These are phyloP conservation scores for Tricholoma sp. DNA, from an alignment of 768 basidiomycete genomes.

Conservation along the genomic window DNA sequence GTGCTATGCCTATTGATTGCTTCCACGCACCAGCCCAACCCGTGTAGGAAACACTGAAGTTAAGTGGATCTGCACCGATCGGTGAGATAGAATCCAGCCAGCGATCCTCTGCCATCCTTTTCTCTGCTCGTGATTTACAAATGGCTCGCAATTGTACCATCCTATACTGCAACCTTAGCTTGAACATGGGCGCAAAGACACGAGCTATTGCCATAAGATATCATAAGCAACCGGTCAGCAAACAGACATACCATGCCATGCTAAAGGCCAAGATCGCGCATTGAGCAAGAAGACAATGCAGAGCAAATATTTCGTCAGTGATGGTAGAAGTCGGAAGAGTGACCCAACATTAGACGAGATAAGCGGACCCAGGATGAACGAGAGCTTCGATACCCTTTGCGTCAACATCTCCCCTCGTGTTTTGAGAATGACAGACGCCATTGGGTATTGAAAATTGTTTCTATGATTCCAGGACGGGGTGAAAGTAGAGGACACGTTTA, in stretches of 20 bases:
- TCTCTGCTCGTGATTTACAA: constrained; percentile 30
- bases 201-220: constrained; percentile 34
- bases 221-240: not conserved
- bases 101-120: constrained; percentile 27
- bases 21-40: constrained; percentile 53
- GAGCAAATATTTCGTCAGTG: constrained; percentile 35
- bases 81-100: constrained; percentile 48
- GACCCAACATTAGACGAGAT: constrained; percentile 4
- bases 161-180: constrained; percentile 26
- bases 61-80: constrained; percentile 55
- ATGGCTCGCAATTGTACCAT: constrained; percentile 29
- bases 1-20: not conserved
- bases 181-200: constrained; percentile 45
- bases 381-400: not conserved
- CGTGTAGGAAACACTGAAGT: constrained; percentile 32
- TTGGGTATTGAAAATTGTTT: not conserved
- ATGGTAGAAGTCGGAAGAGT: constrained; percentile 11
- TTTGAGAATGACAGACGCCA: constrained; percentile 3
- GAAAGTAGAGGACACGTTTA: too few species aligned
- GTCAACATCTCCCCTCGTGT: constrained; percentile 1
- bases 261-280: constrained; percentile 53
- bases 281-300: constrained; percentile 52
- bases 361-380: not conserved
- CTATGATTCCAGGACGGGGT: too few species aligned
- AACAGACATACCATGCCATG: constrained; percentile 59